A percentile compares a stretch with the other conserved stretches of the same genome.
Evolutionary conservation across 208 protist genomes (phyloP).

Genomic region (Trichomonas vaginalis): DNA sequence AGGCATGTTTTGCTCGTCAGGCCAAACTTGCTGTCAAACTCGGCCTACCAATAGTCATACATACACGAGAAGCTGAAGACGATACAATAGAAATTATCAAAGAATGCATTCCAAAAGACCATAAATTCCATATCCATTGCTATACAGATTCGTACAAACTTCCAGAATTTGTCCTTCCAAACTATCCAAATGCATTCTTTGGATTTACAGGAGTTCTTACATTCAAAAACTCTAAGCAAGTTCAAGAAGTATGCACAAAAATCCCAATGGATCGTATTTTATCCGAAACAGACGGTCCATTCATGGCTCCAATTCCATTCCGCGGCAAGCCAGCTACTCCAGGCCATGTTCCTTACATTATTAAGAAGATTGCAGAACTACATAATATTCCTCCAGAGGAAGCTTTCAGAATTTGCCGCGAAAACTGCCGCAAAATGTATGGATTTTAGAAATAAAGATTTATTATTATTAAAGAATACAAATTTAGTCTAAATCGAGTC

Average conservation of each 20-base stretch:
- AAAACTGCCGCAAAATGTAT: constrained; percentile 18
- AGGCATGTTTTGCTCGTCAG: constrained; percentile 39
- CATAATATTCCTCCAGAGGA: constrained; percentile 34
- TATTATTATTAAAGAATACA: no score
- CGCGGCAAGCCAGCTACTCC: constrained; percentile 45
- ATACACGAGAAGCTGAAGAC: constrained; percentile 49
- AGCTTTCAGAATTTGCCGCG: constrained; percentile 28
- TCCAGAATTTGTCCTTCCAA: constrained; percentile 32
- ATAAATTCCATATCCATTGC: constrained; percentile 44
- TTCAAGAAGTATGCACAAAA: constrained; percentile 32
- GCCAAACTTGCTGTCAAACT: constrained; percentile 35
- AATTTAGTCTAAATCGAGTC: not conserved
- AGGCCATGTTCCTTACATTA: constrained; percentile 47
- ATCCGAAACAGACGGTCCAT: constrained; percentile 54
- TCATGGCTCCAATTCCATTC: constrained; percentile 50
- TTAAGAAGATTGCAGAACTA: constrained; percentile 40
- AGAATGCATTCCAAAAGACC: constrained; percentile 37
- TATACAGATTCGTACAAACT: constrained; percentile 41
- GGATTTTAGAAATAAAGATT: constrained; percentile 15
- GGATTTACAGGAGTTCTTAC: constrained; percentile 54
- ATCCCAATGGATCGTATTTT: constrained; percentile 47
- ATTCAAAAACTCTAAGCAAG: constrained; percentile 35
- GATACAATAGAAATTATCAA: constrained; percentile 48
- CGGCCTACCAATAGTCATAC: constrained; percentile 47
- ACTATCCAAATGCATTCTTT: constrained; percentile 47